Evolutionary conservation across 176 grass and related monocot species (phyloP).

Genomic region (Pharus latifolius): DNA sequence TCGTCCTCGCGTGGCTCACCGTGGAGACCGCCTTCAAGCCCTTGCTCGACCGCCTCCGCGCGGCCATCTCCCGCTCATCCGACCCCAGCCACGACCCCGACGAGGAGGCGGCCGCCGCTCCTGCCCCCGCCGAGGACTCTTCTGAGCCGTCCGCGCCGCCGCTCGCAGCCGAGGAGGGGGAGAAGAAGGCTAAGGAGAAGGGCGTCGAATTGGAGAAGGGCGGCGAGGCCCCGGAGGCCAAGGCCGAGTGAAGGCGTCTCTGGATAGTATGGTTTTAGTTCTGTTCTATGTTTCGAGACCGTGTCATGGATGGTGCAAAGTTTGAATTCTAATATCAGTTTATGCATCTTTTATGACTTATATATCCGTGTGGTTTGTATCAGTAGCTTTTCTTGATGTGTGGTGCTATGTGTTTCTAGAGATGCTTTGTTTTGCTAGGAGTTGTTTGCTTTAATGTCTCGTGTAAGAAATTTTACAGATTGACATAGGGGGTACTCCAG

Average conservation of each 20-base stretch:
- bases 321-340: constrained; percentile 11
- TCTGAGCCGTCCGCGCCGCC: constrained; percentile 28
- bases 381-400: constrained; percentile 1
- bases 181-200: constrained; percentile 1
- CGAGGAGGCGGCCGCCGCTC: background rate
- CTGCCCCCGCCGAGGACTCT: background rate
- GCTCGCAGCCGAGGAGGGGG: background rate
- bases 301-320: constrained; percentile 29
- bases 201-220: constrained; percentile 10
- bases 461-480: background rate
- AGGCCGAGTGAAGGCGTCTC: constrained; percentile 27
- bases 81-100: constrained; percentile 54
- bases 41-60: constrained; percentile 71
- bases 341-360: background rate
- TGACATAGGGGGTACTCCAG: background rate
- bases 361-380: background rate
- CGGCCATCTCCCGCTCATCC: constrained; percentile 33
- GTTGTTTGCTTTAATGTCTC: constrained; percentile 6
- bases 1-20: constrained; percentile 70
- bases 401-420: background rate
- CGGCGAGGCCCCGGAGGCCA: constrained; percentile 3
- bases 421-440: background rate
- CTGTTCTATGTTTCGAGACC: background rate
- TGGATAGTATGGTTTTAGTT: constrained; percentile 17
- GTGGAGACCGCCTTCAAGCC: constrained; percentile 80